phyloP scores from a whole-genome alignment of 345 rosid genomes.

The Arabis hirsuta region DNA sequence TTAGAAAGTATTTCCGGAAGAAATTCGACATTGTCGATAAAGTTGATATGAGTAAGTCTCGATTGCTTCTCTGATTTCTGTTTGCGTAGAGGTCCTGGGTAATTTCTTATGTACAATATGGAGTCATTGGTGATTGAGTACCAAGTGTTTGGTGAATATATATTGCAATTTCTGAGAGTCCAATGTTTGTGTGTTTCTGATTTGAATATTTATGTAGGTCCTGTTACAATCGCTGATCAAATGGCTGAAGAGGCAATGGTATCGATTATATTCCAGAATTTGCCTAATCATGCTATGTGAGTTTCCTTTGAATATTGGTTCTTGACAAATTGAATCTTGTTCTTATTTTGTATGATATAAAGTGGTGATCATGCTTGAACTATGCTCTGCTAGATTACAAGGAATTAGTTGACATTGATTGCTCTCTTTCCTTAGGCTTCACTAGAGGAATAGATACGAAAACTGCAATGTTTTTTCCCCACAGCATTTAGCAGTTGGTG shows the following conservation, averaged over 20 bases:
- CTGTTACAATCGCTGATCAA: constrained; percentile 94
- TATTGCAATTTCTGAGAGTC: background rate
- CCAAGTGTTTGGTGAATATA: background rate
- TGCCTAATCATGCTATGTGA: constrained; percentile 95
- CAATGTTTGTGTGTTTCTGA: background rate
- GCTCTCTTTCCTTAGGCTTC: constrained; percentile 6
- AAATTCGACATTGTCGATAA: constrained; percentile 84
- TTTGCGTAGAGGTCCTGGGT: no score
- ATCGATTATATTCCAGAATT: constrained; percentile 64
- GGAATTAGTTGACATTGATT: background rate
- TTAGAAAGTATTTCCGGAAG: constrained; percentile 77
- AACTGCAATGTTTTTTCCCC: background rate
- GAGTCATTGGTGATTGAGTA: constrained; percentile 20
- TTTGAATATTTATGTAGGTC: constrained; percentile 59
- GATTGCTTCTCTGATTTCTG: background rate
- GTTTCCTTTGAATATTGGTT: constrained; percentile 29
- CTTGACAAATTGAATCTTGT: background rate
- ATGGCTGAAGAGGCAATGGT: constrained; percentile 94
- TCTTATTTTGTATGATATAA: background rate
- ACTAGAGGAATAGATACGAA: constrained; percentile 13
- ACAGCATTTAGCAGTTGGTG: background rate
- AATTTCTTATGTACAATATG: background rate
- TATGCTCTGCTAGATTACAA: constrained; percentile 5
- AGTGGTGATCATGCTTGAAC: constrained; percentile 1
- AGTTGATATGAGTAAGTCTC: constrained; percentile 71